phyloP scores from a whole-genome alignment of 2,329 filamentous ascomycete species.

The Cordyceps fumosorosea region DNA sequence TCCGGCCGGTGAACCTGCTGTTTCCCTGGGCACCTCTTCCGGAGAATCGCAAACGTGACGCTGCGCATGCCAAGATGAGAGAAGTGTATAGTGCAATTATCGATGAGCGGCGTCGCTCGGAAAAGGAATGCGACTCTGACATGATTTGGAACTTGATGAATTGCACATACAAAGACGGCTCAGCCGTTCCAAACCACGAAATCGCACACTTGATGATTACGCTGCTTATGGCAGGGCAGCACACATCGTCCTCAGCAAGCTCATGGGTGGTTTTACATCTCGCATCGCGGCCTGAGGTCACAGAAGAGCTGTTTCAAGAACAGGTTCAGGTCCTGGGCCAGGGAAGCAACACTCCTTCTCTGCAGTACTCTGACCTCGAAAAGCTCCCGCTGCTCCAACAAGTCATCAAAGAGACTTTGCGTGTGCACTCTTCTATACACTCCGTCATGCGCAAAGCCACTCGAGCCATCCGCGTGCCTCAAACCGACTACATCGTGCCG shows the following conservation, averaged over 20 bases:
- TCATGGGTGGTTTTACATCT: constrained; percentile 72
- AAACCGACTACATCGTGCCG: constrained; percentile 48
- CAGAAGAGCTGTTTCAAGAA: constrained; percentile 65
- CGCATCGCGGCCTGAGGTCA: constrained; percentile 61
- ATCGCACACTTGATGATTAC: constrained; percentile 85
- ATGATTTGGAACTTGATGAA: constrained; percentile 79
- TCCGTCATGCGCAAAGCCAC: constrained; percentile 68
- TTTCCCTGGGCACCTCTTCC: constrained; percentile 73
- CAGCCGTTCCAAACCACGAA: constrained; percentile 62
- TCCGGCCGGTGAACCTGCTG: constrained; percentile 76
- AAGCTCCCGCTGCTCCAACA: background rate
- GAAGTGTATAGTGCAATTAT: constrained; percentile 67
- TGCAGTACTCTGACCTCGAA: constrained; percentile 2
- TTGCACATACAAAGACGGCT: constrained; percentile 69
- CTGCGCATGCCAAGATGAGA: constrained; percentile 64
- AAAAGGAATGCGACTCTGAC: constrained; percentile 35
- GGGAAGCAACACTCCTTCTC: background rate
- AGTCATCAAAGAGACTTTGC: constrained; percentile 65
- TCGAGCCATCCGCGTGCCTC: constrained; percentile 53
- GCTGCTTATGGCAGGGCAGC: constrained; percentile 76
- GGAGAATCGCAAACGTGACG: constrained; percentile 65
- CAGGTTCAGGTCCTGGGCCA: constrained; percentile 49
- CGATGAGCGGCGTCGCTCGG: constrained; percentile 47
- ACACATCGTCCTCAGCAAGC: constrained; percentile 71
- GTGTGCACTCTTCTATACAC: constrained; percentile 66